These are phyloP conservation scores for Acanthamoeba lenticulata DNA, from an alignment of 208 protist genomes.

Conservation along the genomic window DNA sequence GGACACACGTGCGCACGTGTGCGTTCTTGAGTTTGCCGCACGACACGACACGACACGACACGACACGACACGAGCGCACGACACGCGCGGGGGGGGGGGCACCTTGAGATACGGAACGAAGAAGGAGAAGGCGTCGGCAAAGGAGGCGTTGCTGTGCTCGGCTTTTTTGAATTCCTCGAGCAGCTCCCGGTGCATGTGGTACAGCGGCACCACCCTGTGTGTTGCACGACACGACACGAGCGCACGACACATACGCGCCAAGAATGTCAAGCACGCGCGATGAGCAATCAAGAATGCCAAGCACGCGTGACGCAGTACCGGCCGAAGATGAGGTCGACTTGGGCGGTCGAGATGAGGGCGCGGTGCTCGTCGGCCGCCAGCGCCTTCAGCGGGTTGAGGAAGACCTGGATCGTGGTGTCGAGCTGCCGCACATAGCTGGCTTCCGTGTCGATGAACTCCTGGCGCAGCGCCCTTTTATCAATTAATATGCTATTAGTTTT, in stretches of 20 bases:
- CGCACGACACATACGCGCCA: too few species aligned
- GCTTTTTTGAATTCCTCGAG: conserved; percentile 29
- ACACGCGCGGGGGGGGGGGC: too few species aligned
- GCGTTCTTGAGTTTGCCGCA: background rate
- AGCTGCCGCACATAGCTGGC: background rate
- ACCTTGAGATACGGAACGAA: conserved; percentile 39
- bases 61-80: too few species aligned
- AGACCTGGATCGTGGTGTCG: background rate
- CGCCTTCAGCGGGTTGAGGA: conserved; percentile 23
- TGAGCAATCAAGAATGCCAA: background rate
- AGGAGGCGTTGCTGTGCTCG: background rate
- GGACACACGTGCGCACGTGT: too few species aligned
- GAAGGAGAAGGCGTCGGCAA: conserved; percentile 11
- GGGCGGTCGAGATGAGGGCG: background rate
- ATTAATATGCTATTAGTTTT: too few species aligned
- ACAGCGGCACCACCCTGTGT: background rate
- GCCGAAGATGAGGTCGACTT: conserved; percentile 6
- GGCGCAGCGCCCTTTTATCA: background rate
- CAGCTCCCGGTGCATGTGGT: background rate
- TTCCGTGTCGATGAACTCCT: conserved; percentile 18
- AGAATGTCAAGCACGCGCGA: background rate
- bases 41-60: background rate
- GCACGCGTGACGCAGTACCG: background rate
- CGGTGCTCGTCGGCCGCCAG: conserved; percentile 2
- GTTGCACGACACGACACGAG: background rate